Conservation (phyloP, 2,329 filamentous ascomycete genomes). For the Nemania sp. region DNA sequence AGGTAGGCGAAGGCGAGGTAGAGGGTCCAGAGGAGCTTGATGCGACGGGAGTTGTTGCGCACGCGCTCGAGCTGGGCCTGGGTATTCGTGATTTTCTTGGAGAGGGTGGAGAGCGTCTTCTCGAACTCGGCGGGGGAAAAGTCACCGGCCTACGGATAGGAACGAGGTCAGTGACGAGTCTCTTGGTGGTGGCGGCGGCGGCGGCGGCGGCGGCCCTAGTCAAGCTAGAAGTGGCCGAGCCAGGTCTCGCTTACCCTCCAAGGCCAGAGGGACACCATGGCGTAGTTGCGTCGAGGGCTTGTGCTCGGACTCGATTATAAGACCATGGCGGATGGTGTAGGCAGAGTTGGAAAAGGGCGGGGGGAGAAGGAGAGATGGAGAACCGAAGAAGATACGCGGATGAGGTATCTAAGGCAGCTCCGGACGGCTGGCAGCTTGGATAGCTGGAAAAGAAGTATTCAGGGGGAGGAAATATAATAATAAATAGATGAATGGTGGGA, state of each 20-base stretch:
- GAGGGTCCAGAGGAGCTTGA: slow-evolving; percentile 84
- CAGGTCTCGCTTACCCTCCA: slow-evolving; percentile 65
- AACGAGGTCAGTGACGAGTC: neutral
- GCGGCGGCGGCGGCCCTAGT: no score
- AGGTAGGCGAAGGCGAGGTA: slow-evolving; percentile 92
- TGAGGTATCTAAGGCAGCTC: no score
- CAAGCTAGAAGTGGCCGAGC: neutral
- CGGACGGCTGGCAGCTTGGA: no score
- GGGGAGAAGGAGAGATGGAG: neutral
- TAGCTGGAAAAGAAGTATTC: no score
- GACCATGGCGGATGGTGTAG: slow-evolving; percentile 31
- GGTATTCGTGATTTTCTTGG: slow-evolving; percentile 77
- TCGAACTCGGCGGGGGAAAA: slow-evolving; percentile 91
- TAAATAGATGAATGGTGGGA: no score
- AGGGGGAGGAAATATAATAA: no score
- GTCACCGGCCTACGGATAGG: slow-evolving; percentile 67
- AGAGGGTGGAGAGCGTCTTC: slow-evolving; percentile 81
- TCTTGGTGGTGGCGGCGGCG: neutral
- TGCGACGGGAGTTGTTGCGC: slow-evolving; percentile 73
- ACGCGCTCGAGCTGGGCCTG: slow-evolving; percentile 74
- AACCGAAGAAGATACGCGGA: neutral
- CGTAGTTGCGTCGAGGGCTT: neutral
- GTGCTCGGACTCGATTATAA: slow-evolving; percentile 13
- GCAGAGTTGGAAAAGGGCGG: neutral
- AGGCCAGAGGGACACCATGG: slow-evolving; percentile 85